These are phyloP conservation scores for carrot (Daucus carota) DNA, from an alignment of 129 eudicot genomes.

Conservation along the genomic window DNA sequence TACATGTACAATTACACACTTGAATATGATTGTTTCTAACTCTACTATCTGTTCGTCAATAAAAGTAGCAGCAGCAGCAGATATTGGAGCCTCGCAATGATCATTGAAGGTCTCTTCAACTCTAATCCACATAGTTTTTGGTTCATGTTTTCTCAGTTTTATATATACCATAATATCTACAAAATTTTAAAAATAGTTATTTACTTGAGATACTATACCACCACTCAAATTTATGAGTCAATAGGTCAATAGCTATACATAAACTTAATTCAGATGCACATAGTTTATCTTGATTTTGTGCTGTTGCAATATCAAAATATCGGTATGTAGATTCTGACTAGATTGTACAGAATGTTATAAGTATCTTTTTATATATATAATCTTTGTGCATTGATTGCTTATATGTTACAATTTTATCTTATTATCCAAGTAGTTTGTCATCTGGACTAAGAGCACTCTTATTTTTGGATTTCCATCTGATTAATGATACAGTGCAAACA, in stretches of 20 bases:
- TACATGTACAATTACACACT: neutral
- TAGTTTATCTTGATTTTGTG: neutral
- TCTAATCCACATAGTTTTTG: conserved; percentile 40
- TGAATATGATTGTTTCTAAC: neutral
- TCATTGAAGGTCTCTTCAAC: conserved; percentile 66
- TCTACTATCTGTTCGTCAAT: conserved; percentile 6
- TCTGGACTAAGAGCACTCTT: neutral
- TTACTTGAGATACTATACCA: neutral
- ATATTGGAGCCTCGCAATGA: conserved; percentile 73
- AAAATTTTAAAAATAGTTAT: too few species aligned
- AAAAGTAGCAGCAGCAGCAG: conserved; percentile 29
- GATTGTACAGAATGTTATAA: too few species aligned
- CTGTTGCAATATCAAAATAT: neutral
- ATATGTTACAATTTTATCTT: neutral
- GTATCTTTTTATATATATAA: neutral
- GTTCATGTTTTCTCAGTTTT: neutral
- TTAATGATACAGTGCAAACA: neutral
- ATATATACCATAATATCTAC: neutral
- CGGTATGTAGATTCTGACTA: too few species aligned
- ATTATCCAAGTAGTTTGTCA: neutral
- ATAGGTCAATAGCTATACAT: neutral
- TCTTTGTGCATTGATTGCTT: neutral
- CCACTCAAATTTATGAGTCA: neutral
- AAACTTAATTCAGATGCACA: neutral
- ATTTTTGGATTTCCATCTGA: neutral